Evolutionary conservation across 352 stramenopile species (phyloP), one percentile per base, ranked within the genome.

Genomic region (Globisporangium orthogonon): DNA sequence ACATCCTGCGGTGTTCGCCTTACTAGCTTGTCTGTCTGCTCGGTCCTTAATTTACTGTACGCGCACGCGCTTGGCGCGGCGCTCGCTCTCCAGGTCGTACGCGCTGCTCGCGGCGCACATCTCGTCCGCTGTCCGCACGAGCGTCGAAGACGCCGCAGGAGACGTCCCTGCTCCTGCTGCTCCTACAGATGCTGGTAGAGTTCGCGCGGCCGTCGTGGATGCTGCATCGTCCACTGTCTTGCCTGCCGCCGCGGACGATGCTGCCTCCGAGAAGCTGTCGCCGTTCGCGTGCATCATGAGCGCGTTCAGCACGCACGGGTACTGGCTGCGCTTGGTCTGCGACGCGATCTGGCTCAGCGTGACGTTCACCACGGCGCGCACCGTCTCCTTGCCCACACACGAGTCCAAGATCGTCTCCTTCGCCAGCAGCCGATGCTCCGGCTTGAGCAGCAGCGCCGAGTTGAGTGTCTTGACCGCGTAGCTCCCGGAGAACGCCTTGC

Each of bases 391-490:
- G 23, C 76, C 71, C 0, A 93, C 72, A 29, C 62, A 64, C 40
- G 63, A 73, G 61, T 78, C 77, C 35, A 91, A 68, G 15, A 90
- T 78, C 49, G 78, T 61, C 23, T 85, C 68, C 60, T 84, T 87
- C 9, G 67, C 48, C 52, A 84, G 61, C 14, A 65, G 54, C 13
- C 76, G 70, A 56, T 91, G 76, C 54, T 89, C 78, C 31, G 75
- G 68, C 64, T 83, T 76, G 15, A 90, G 73, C 28, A 89, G 62
- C 47, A 90, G 67, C 49, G 83, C 78, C 55, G 83, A 91, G 68
- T 90, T 93, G 54, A 93, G 73, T 50, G 76, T 89, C 18, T 80
- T 82, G 46, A 93, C 76, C 14, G 80, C 83, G 58, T 89, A 92
- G 66, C 78, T 87, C 39, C 83, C 83, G 0, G 71, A 82, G 54